These are phyloP conservation scores for Ilex asprella DNA, from an alignment of 257 asterid species.

Conservation along the genomic window DNA sequence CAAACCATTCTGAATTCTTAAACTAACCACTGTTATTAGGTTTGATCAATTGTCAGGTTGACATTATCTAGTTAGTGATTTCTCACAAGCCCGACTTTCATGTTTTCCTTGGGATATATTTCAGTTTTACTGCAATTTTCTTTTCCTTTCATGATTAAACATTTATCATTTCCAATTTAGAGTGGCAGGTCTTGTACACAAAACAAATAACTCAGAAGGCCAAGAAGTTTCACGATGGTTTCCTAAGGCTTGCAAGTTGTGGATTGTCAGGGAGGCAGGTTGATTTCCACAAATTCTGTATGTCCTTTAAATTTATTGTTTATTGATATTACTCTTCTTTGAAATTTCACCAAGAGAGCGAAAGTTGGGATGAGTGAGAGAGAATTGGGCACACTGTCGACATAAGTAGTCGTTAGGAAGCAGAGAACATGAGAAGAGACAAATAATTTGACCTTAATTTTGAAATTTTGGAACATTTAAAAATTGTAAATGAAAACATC, in stretches of 20 bases:
- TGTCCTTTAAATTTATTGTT: no score
- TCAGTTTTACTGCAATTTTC: neutral
- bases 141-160: neutral
- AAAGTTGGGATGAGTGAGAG: no score
- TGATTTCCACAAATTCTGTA: constrained; percentile 11
- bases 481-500: no score
- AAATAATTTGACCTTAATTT: no score
- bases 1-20: neutral
- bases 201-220: constrained; percentile 74
- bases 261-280: constrained; percentile 89
- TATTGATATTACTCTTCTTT: no score
- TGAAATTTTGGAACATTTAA: no score
- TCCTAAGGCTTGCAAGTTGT: constrained; percentile 47
- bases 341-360: no score
- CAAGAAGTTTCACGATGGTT: constrained; percentile 80
- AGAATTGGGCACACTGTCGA: no score
- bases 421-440: no score
- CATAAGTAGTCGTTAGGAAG: no score
- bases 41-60: neutral
- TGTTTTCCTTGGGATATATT: neutral
- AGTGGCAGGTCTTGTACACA: constrained; percentile 94
- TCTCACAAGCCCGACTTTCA: neutral
- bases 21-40: neutral
- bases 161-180: constrained; percentile 24
- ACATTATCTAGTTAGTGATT: neutral